phyloP scores from a whole-genome alignment of 139 green algal genomes.

The Chlamydomonas sp. region DNA sequence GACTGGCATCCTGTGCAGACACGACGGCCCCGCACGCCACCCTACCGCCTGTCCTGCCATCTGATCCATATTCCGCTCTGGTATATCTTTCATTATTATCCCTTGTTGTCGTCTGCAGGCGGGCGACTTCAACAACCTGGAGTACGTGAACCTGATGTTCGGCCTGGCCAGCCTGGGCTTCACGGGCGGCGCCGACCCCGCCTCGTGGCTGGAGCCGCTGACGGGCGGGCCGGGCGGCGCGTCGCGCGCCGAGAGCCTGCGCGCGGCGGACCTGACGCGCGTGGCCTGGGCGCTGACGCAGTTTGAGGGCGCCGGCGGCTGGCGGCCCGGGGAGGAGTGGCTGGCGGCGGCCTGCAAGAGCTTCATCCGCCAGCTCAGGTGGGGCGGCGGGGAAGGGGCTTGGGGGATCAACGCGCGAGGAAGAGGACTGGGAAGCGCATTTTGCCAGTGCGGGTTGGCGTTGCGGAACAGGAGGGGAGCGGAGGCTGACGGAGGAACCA shows the following conservation, averaged over 20 bases:
- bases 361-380: constrained; percentile 24
- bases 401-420: too few species aligned
- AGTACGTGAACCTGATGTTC: constrained; percentile 29
- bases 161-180: constrained; percentile 23
- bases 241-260: not conserved
- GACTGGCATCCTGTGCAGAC: too few species aligned
- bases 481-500: too few species aligned
- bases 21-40: too few species aligned
- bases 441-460: too few species aligned
- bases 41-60: not conserved
- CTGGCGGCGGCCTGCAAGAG: not conserved
- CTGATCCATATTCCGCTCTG: not conserved
- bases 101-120: not conserved
- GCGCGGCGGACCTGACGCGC: constrained; percentile 30
- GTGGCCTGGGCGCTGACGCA: constrained; percentile 37
- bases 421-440: too few species aligned
- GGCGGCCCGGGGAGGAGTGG: constrained; percentile 5
- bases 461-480: too few species aligned
- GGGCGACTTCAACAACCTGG: constrained; percentile 37
- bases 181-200: not conserved
- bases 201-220: constrained; percentile 30
- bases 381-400: not conserved
- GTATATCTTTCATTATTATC: not conserved
- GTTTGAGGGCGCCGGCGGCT: constrained; percentile 5
- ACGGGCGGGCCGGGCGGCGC: not conserved